A percentile compares a stretch with the other conserved stretches of the same genome.
Conservation (phyloP, 495 filamentous ascomycete species). For the Peziza echinospora region DNA sequence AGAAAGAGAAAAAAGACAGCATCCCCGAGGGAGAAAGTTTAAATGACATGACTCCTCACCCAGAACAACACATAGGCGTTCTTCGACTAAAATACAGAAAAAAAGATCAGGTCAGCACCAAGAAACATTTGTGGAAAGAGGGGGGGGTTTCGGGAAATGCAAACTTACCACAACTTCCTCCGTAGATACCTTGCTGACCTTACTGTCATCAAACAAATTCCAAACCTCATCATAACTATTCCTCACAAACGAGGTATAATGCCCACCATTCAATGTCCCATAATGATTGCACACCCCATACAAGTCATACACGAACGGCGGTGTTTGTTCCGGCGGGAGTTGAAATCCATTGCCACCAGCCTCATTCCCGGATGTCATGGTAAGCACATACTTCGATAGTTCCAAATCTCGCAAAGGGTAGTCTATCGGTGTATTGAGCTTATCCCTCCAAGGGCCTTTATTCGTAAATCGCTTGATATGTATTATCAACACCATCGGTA, state of each 20-base stretch:
- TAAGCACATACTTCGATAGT: slow-evolving; percentile 37
- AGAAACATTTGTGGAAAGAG: not conserved
- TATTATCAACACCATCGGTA: slow-evolving; percentile 48
- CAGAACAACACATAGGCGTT: slow-evolving; percentile 17
- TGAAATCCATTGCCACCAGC: slow-evolving; percentile 13
- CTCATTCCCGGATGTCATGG: slow-evolving; percentile 16
- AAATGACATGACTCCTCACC: slow-evolving; percentile 15
- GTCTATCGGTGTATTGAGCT: slow-evolving; percentile 45
- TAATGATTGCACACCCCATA: slow-evolving; percentile 51
- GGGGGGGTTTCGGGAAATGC: not conserved
- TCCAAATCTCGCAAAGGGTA: slow-evolving; percentile 45
- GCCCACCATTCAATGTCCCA: slow-evolving; percentile 41
- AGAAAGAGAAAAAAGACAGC: too few relatives aligned
- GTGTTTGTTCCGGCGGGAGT: slow-evolving; percentile 27
- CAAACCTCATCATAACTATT: slow-evolving; percentile 39
- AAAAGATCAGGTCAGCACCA: slow-evolving; percentile 3
- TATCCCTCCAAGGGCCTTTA: slow-evolving; percentile 31
- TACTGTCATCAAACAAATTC: slow-evolving; percentile 44
- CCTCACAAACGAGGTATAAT: slow-evolving; percentile 45
- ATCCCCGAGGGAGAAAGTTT: too few relatives aligned
- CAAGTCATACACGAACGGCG: slow-evolving; percentile 47
- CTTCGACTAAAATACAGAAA: slow-evolving; percentile 13
- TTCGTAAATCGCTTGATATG: slow-evolving; percentile 54
- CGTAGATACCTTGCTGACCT: slow-evolving; percentile 20
- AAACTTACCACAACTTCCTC: slow-evolving; percentile 16